Base-by-base conservation (phyloP, 2,329 filamentous ascomycete species). In the Penicillium sp. region DNA sequence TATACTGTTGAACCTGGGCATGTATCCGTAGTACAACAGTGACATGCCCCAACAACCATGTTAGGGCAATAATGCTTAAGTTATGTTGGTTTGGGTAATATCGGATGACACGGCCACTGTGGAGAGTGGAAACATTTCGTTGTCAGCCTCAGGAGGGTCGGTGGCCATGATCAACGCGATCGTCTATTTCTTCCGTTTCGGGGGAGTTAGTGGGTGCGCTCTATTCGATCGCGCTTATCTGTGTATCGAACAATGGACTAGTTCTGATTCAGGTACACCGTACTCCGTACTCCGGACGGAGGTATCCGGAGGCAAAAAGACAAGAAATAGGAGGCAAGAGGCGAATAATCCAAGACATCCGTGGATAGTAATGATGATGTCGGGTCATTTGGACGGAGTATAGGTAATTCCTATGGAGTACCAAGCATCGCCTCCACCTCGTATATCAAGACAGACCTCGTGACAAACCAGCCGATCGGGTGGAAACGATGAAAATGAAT, bases 161-260 rank as follows among this genome's bases (percentile, higher is more conserved):
- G 17, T n/a, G 36, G 36, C n/a, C 50, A 58, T 65, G 58, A 61
- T 53, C 55, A 33, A 33, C 12, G 21, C 43, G 59, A 65, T 65
- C 64, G 64, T 66, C 59, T 66, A 66, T 52, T 66, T 59, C 45
- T 64, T 55, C 63, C 64, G 12, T 59, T 62, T 55, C 56, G 10
- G 55, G 53, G 13, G 13, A 17, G 4, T 45, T 50, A 36, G 57
- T 39, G 41, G 42, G 13, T 21, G 51, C 3, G 43, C n/a, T 42
- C 21, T 49, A 13, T 49, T n/a, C 43, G 55, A 57, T 53, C 55
- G 35, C 48, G 48, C 33, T 56, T 47, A 33, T 51, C 47, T 39
- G 54, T 52, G 49, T 41, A 39, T 42, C 4, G 29, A 53, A 47
- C 50, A 47, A 53, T 47, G 31, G 41, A 3, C 50, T 38, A 47